Percentiles rank a stretch among this genome's conserved stretches.
These are phyloP conservation scores for Fraxinus xanthoxyloides DNA, from an alignment of 305 asterid genomes.

Conservation along the genomic window DNA sequence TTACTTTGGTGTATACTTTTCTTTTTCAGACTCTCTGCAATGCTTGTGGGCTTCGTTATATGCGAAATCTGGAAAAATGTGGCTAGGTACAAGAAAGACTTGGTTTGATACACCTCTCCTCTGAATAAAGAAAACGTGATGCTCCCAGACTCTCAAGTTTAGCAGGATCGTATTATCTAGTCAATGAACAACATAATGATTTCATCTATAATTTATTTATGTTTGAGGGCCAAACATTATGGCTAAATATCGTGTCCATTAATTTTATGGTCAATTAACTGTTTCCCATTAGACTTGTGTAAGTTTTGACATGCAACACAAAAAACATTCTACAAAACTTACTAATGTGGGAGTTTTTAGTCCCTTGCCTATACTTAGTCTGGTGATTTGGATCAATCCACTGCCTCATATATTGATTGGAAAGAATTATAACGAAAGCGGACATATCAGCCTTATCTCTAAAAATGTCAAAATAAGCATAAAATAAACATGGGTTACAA, in stretches of 20 bases:
- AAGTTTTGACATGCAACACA: not conserved
- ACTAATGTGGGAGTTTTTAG: not conserved
- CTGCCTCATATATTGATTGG: not conserved
- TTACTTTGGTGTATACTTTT: not conserved
- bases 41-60: slow-evolving; percentile 39
- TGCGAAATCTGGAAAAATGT: not conserved
- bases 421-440: not conserved
- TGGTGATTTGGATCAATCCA: too few species aligned
- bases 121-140: not conserved
- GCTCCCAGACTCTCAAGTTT: not conserved
- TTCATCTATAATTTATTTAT: not conserved
- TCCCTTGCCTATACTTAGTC: too few species aligned
- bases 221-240: not conserved
- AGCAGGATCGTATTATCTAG: not conserved
- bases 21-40: slow-evolving; percentile 41
- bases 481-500: not conserved
- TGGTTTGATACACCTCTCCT: not conserved
- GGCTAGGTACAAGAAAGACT: not conserved
- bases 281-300: not conserved
- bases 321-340: not conserved
- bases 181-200: not conserved
- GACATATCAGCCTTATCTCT: not conserved
- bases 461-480: not conserved
- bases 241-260: not conserved
- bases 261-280: not conserved